Percentiles rank a stretch among this genome's conserved stretches.
These are phyloP conservation scores for Aciculoconidium aculeatum DNA, from an alignment of 805 yeast genomes.

Conservation along the genomic window DNA sequence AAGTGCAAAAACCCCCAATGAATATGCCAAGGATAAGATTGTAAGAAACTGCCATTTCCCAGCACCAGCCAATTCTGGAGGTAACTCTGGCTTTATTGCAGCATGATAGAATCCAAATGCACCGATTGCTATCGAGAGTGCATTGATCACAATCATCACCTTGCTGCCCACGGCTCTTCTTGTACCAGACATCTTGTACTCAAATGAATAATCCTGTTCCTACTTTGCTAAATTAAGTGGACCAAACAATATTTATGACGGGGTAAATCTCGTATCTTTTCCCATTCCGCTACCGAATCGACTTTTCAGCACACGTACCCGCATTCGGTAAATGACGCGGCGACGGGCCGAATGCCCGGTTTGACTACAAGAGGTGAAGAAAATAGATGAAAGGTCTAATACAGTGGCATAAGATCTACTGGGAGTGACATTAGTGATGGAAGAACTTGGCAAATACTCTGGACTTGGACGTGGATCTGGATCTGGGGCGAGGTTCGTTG, in stretches of 20 bases:
- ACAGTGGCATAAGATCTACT: constrained; percentile 2
- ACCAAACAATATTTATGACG: no score
- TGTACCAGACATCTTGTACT: no score
- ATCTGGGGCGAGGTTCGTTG: constrained; percentile 7
- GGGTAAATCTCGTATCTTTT: no score
- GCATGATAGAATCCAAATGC: constrained; percentile 19
- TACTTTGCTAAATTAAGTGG: no score
- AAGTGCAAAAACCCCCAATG: constrained; percentile 10
- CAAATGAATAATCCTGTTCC: no score
- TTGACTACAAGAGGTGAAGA: no score
- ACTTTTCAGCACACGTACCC: no score
- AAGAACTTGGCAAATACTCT: constrained; percentile 14
- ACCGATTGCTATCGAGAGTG: constrained; percentile 23
- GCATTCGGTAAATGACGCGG: no score
- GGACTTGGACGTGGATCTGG: constrained; percentile 14
- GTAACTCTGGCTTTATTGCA: constrained; percentile 30
- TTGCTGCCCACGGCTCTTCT: constrained; percentile 27
- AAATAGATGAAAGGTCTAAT: no score
- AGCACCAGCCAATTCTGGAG: constrained; percentile 44
- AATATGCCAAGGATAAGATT: constrained; percentile 26
- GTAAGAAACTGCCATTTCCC: constrained; percentile 74
- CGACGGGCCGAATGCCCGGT: no score
- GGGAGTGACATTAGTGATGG: constrained; percentile 7
- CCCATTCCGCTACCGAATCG: no score
- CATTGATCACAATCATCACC: constrained; percentile 17